These are phyloP conservation scores for Myxozyma lipomycoides DNA, from an alignment of 805 yeast genomes.

Conservation along the genomic window DNA sequence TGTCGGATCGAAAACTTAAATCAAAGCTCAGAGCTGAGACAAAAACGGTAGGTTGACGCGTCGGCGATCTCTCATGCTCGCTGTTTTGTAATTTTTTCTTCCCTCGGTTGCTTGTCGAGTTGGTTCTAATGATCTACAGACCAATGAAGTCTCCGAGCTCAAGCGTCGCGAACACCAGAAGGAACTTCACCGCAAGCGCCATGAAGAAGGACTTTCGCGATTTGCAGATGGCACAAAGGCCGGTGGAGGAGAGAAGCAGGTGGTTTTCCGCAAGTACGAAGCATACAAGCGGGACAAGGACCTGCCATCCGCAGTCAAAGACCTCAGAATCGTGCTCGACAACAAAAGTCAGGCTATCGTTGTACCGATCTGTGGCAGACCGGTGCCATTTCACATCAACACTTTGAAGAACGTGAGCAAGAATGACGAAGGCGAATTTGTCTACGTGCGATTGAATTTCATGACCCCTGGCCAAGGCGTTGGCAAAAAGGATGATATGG, in stretches of 20 bases:
- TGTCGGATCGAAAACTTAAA: constrained; percentile 20
- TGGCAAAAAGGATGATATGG: constrained; percentile 46
- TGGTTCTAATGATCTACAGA: constrained; percentile 6
- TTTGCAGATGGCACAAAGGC: constrained; percentile 74
- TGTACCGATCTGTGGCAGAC: constrained; percentile 89
- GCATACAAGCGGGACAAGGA: constrained; percentile 91
- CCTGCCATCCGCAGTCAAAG: constrained; percentile 77
- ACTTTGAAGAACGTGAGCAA: constrained; percentile 91
- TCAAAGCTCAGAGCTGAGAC: constrained; percentile 19
- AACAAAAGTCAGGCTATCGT: constrained; percentile 82
- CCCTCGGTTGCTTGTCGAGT: background rate
- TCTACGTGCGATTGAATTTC: constrained; percentile 84
- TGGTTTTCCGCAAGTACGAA: constrained; percentile 87
- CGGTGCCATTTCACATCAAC: constrained; percentile 96
- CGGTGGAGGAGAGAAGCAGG: constrained; percentile 47
- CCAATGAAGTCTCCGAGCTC: constrained; percentile 71
- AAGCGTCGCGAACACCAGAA: constrained; percentile 78
- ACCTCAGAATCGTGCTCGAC: constrained; percentile 82
- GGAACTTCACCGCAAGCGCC: constrained; percentile 77
- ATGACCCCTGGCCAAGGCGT: constrained; percentile 86
- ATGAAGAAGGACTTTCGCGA: constrained; percentile 78
- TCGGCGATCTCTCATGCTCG: background rate
- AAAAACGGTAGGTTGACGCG: constrained; percentile 13
- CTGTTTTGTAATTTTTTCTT: background rate
- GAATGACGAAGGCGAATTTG: constrained; percentile 93